Evolutionary conservation across 139 green algal species (phyloP).

Genomic region (Nannochloris sp.): DNA sequence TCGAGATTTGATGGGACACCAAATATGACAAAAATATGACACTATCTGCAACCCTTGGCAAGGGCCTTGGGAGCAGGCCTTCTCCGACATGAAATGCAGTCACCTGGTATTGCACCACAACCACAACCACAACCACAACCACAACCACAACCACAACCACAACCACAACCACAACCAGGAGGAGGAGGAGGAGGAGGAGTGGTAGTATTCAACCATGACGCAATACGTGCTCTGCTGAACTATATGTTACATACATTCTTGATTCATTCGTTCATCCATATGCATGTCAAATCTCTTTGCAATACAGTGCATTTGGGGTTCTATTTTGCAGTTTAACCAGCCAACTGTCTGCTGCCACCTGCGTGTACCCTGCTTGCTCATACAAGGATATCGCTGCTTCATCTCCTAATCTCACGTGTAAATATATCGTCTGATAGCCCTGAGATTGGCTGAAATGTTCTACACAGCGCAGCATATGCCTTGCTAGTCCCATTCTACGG

Average conservation of each 20-base stretch:
- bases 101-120: no score
- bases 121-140: no score
- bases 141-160: no score
- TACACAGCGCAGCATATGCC: neutral
- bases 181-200: no score
- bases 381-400: neutral
- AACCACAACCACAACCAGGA: no score
- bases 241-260: no score
- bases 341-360: constrained; percentile 2
- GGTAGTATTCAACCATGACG: no score
- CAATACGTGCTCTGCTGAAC: no score
- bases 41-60: neutral
- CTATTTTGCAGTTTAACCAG: constrained; percentile 3
- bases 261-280: no score
- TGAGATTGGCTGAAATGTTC: neutral
- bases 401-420: constrained; percentile 9
- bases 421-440: constrained; percentile 3
- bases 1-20: neutral
- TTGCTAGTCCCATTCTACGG: constrained; percentile 4
- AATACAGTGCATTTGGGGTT: constrained; percentile 1
- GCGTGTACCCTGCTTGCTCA: constrained; percentile 3
- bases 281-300: neutral
- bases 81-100: no score
- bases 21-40: constrained; percentile 3
- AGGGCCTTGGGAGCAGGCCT: no score